Percentiles rank a stretch among this genome's conserved stretches.
Evolutionary conservation across 306 rosid genomes (phyloP).

Genomic region (Betula pendula): DNA sequence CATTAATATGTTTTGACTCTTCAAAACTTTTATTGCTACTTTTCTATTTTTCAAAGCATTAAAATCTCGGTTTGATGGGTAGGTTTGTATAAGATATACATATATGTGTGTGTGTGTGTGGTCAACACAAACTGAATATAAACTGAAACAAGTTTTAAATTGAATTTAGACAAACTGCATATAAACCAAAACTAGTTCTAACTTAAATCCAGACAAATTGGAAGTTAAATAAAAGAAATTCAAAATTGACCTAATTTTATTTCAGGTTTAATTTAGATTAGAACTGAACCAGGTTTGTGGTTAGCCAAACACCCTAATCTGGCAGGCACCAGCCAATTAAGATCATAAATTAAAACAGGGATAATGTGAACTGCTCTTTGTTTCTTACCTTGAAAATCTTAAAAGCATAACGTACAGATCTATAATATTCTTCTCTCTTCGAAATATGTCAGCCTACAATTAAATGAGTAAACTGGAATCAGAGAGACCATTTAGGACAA

Average conservation of each 20-base stretch:
- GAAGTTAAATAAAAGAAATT: background rate
- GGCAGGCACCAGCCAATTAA: background rate
- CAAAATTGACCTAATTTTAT: background rate
- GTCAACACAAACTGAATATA: background rate
- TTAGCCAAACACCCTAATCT: conserved; percentile 2
- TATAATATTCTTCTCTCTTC: conserved; percentile 75
- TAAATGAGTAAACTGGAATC: conserved; percentile 23
- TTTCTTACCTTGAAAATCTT: conserved; percentile 82
- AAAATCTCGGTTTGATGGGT: background rate
- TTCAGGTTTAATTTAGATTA: background rate
- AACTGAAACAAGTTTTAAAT: background rate
- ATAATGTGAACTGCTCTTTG: conserved; percentile 5
- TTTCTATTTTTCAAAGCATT: background rate
- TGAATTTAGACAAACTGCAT: background rate
- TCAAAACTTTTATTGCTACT: background rate
- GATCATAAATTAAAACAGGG: background rate
- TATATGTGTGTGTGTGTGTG: background rate
- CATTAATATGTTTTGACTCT: background rate
- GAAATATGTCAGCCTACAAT: conserved; percentile 91
- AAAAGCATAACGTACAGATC: conserved; percentile 93
- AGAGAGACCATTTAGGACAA: conserved; percentile 13
- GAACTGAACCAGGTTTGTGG: background rate
- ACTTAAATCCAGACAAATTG: background rate
- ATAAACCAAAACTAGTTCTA: background rate
- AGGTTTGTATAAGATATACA: background rate